Evolutionary conservation across 352 stramenopile species (phyloP), one percentile per base, ranked within the genome.

Genomic region (Globisporangium solare): DNA sequence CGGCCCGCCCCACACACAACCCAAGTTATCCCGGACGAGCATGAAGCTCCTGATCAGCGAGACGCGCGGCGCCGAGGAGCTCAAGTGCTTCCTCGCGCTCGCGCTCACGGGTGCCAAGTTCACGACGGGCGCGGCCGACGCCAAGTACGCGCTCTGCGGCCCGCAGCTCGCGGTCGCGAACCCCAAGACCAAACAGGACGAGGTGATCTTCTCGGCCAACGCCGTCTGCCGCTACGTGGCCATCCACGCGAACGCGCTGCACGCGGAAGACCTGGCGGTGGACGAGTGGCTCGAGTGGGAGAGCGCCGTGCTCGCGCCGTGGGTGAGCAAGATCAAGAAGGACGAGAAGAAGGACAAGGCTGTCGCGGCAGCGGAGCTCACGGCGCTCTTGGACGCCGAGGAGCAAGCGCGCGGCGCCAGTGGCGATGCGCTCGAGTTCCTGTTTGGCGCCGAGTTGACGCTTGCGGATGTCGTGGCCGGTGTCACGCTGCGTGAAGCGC

Each of bases 221-320:
- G 75, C 75, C 43, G 73, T 94, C 47, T 85, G 69, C 57, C 84
- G 80, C 55, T 94, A 88, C 62, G 51, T 92, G 22, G 79, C 82
- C 41, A 63, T 68, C 10, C 43, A 53, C 35, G 39, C 51, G 32
- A 53, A 69, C 20, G 56, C 72, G 57, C 65, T 94, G 32, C 70
- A 88, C 51, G 70, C 66, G 41, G 79, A 94, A 6, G 82, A 94
- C 50, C 60, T 92, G 35, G 74, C 79, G 2, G 80, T 94, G 39
- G 82, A 94, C 56, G 84, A 94, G 49, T 94, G 80, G 75, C 24
- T 94, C 24, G 80, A 88, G 55, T 94, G 84, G 84, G 84, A 94
- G 63, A 75, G 73, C 51, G 73, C 84, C 35, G 71, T 81, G 56
- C 71, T 90, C 37, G 54, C 69, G 32, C 78, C 73, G 14, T 89